Evolutionary conservation across 345 rosid genomes (phyloP).

Genomic region (Salix suchowensis): DNA sequence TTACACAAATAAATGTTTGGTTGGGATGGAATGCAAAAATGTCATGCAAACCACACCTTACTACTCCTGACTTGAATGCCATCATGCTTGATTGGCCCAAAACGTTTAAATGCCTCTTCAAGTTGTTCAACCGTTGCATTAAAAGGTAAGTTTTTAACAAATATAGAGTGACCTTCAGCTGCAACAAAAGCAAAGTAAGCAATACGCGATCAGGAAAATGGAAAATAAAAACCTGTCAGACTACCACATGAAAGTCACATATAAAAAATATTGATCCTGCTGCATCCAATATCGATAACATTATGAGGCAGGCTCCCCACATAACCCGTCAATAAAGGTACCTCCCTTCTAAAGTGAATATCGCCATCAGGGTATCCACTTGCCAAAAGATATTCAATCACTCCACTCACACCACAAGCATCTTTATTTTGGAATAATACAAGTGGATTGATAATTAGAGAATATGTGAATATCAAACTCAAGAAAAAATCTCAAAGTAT

Average conservation of each 20-base stretch:
- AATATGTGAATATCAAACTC: background rate
- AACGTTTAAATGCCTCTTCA: conserved; percentile 56
- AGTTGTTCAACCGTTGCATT: conserved; percentile 65
- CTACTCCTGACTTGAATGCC: conserved; percentile 85
- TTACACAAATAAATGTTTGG: background rate
- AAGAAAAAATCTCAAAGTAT: background rate
- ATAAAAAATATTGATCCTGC: conserved; percentile 1
- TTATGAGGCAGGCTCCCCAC: background rate
- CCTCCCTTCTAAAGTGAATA: background rate
- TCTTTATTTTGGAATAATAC: background rate
- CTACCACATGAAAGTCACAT: background rate
- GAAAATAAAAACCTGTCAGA: background rate
- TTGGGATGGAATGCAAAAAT: background rate
- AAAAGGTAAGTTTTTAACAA: conserved; percentile 62
- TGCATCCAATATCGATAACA: background rate
- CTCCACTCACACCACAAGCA: background rate
- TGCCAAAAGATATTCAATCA: background rate
- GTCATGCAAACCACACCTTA: conserved; percentile 41
- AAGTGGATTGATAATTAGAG: background rate
- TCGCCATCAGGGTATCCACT: background rate
- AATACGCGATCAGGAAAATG: background rate
- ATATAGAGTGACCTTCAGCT: conserved; percentile 73
- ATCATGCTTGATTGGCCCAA: conserved; percentile 60
- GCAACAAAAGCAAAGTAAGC: conserved; percentile 5
- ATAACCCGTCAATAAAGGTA: background rate